Percentiles rank a stretch among this genome's conserved stretches.
These are phyloP conservation scores for Aspergillus quadricinctus DNA, from an alignment of 2,329 filamentous ascomycete species.

Conservation along the genomic window DNA sequence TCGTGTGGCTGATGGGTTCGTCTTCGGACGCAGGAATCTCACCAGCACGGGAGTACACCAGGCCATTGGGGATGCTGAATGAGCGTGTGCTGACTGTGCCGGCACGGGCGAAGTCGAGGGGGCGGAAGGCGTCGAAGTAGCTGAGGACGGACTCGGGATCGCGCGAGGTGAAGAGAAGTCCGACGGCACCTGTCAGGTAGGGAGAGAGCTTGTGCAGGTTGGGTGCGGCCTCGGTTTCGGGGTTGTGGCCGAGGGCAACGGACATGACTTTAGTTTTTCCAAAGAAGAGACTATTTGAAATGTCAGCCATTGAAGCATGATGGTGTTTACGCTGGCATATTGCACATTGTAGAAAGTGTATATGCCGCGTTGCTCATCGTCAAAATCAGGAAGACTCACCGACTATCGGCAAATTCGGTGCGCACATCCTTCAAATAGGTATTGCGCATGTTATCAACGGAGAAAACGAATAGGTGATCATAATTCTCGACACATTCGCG, in stretches of 20 bases:
- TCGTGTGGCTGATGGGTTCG: slow-evolving; percentile 76
- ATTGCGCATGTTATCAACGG: slow-evolving; percentile 97
- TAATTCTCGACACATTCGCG: slow-evolving; percentile 80
- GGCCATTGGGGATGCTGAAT: slow-evolving; percentile 78
- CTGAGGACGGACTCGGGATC: slow-evolving; percentile 60
- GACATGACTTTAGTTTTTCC: slow-evolving; percentile 99
- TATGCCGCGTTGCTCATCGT: not conserved
- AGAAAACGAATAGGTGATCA: slow-evolving; percentile 88
- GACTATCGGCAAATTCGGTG: slow-evolving; percentile 75
- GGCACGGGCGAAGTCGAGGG: slow-evolving; percentile 87
- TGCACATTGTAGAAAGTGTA: not conserved
- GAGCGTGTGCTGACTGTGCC: slow-evolving; percentile 69
- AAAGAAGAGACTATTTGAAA: slow-evolving; percentile 75
- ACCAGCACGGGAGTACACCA: slow-evolving; percentile 72
- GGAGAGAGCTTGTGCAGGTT: slow-evolving; percentile 67
- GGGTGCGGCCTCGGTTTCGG: slow-evolving; percentile 74
- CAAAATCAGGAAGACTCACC: slow-evolving; percentile 49
- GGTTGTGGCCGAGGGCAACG: slow-evolving; percentile 77
- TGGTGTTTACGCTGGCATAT: not conserved
- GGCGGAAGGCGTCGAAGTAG: slow-evolving; percentile 68
- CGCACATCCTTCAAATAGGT: slow-evolving; percentile 90
- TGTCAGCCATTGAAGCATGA: slow-evolving; percentile 3
- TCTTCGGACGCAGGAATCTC: slow-evolving; percentile 77
- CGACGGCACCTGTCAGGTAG: slow-evolving; percentile 76
- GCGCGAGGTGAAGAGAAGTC: slow-evolving; percentile 85